phyloP scores from a whole-genome alignment of 148 eudicot species.

The Nepenthes gracilis region DNA sequence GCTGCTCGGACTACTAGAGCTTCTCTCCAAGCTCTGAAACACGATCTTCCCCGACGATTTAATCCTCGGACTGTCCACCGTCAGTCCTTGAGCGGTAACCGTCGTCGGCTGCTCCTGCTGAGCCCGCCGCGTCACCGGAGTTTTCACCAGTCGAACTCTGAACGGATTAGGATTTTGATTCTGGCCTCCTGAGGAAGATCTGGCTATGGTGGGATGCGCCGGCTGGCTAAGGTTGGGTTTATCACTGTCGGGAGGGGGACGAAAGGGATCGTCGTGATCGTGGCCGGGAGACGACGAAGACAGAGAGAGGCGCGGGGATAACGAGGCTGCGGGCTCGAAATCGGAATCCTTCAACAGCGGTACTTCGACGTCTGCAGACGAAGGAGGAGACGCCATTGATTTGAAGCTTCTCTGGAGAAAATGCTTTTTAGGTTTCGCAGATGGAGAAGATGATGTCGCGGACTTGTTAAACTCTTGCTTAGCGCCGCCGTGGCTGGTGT shows the following conservation, averaged over 20 bases:
- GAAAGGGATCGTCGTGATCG: constrained; percentile 57
- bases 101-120: constrained; percentile 15
- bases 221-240: constrained; percentile 12
- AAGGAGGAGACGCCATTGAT: constrained; percentile 21
- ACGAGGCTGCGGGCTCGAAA: constrained; percentile 21
- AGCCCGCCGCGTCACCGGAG: constrained; percentile 9
- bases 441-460: constrained; percentile 4
- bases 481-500: constrained; percentile 13
- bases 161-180: constrained; percentile 15
- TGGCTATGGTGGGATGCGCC: not conserved
- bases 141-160: constrained; percentile 22
- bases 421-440: constrained; percentile 27
- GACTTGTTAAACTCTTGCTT: not conserved
- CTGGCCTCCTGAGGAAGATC: constrained; percentile 1
- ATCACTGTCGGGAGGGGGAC: constrained; percentile 56
- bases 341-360: constrained; percentile 51
- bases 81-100: constrained; percentile 19
- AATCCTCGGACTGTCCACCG: constrained; percentile 84
- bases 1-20: constrained; percentile 83
- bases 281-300: constrained; percentile 59
- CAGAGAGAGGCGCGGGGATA: constrained; percentile 39
- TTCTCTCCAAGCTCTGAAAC: constrained; percentile 58
- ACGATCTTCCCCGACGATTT: constrained; percentile 77
- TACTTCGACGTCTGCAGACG: constrained; percentile 21
- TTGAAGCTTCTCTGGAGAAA: constrained; percentile 46